A percentile compares a stretch with the other conserved stretches of the same genome.
Evolutionary conservation across 2,329 filamentous ascomycete species (phyloP).

Genomic region (Trichothecium sympodiale): DNA sequence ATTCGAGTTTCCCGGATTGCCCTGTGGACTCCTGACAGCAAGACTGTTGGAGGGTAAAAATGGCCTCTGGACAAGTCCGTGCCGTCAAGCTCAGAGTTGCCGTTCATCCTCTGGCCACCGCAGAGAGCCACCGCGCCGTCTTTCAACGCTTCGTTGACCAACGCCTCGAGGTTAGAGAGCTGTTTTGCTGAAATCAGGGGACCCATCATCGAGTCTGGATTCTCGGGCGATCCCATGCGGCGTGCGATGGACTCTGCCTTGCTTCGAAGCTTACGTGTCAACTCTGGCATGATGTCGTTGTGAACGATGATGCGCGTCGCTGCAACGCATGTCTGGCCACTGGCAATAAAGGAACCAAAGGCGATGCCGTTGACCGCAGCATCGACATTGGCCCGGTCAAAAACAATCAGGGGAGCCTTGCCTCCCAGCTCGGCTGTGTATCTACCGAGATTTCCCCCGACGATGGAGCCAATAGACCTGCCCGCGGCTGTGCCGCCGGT

Average conservation of each 20-base stretch:
- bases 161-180: constrained; percentile 69
- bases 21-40: constrained; percentile 39
- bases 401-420: constrained; percentile 60
- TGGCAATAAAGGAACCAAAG: constrained; percentile 90
- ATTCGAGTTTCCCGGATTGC: constrained; percentile 59
- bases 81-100: constrained; percentile 35
- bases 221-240: constrained; percentile 45
- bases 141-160: constrained; percentile 65
- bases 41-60: constrained; percentile 72
- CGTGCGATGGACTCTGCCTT: constrained; percentile 46
- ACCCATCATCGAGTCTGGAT: constrained; percentile 51
- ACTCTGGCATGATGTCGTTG: constrained; percentile 69
- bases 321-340: constrained; percentile 90
- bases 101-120: constrained; percentile 49
- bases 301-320: constrained; percentile 87
- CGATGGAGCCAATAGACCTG: constrained; percentile 54
- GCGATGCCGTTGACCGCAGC: constrained; percentile 78
- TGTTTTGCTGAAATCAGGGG: constrained; percentile 50
- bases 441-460: constrained; percentile 54
- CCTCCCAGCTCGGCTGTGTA: constrained; percentile 63
- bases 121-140: constrained; percentile 71
- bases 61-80: constrained; percentile 47
- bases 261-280: constrained; percentile 55
- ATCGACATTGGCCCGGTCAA: constrained; percentile 52
- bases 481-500: constrained; percentile 66